Evolutionary conservation across 176 grass and related monocot genomes (phyloP).

Genomic region (Aegilops sharonensis): DNA sequence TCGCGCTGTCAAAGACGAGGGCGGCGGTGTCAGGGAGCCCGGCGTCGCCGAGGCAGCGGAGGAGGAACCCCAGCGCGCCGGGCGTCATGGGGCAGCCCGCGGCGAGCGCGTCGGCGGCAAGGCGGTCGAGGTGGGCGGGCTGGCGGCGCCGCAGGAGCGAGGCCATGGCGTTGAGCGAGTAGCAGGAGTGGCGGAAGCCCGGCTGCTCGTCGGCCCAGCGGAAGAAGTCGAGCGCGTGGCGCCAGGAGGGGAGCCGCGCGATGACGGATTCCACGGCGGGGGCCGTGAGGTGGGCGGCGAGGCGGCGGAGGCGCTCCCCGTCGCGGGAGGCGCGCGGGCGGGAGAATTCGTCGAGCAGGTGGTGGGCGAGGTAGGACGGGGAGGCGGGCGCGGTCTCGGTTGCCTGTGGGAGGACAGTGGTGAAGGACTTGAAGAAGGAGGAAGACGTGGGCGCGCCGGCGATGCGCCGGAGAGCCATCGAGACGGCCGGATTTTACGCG

Average conservation of each 20-base stretch:
- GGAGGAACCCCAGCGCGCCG: slow-evolving; percentile 68
- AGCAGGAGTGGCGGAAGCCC: slow-evolving; percentile 77
- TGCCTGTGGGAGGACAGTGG: not conserved
- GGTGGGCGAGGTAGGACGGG: slow-evolving; percentile 36
- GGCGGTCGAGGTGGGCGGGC: slow-evolving; percentile 39
- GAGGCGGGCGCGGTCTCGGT: not conserved
- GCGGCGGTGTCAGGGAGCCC: slow-evolving; percentile 50
- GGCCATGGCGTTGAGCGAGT: slow-evolving; percentile 85
- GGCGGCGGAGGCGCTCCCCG: slow-evolving; percentile 37
- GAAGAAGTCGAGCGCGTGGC: slow-evolving; percentile 77
- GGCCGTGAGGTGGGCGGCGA: slow-evolving; percentile 36
- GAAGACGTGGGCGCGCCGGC: not conserved
- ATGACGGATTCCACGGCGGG: slow-evolving; percentile 45
- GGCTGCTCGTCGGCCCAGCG: slow-evolving; percentile 55
- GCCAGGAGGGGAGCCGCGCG: slow-evolving; percentile 53
- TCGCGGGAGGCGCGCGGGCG: slow-evolving; percentile 45
- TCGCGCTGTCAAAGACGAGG: slow-evolving; percentile 54
- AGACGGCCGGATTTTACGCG: not conserved
- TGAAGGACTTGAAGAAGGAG: slow-evolving; percentile 7
- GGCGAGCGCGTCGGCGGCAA: slow-evolving; percentile 40
- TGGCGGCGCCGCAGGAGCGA: slow-evolving; percentile 51
- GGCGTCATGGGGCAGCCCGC: slow-evolving; percentile 61
- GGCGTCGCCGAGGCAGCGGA: slow-evolving; percentile 59
- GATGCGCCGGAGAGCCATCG: slow-evolving; percentile 25
- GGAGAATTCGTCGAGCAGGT: slow-evolving; percentile 85